A percentile compares a stretch with the other conserved stretches of the same genome.
Conservation (phyloP, 495 filamentous ascomycete genomes). For the Penicillium simplicissimum region DNA sequence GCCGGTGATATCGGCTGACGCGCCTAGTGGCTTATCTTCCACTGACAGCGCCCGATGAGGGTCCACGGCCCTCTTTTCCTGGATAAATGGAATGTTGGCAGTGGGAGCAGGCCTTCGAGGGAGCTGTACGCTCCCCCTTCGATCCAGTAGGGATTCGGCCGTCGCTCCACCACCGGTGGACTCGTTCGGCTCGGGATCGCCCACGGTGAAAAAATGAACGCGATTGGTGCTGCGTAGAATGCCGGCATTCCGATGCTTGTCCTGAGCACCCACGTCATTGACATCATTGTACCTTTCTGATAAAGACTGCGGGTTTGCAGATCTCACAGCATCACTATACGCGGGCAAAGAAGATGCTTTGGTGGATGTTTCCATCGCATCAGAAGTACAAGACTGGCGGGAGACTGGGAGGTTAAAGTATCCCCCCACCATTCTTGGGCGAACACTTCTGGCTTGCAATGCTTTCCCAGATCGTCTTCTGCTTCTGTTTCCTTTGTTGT, state of each 20-base stretch:
- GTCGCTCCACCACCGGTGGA: slow-evolving; percentile 24
- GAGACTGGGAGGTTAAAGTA: slow-evolving; percentile 44
- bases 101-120: slow-evolving; percentile 41
- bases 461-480: background rate
- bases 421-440: slow-evolving; percentile 40
- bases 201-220: slow-evolving; percentile 38
- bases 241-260: slow-evolving; percentile 45
- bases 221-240: slow-evolving; percentile 44
- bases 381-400: slow-evolving; percentile 33
- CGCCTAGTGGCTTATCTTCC: slow-evolving; percentile 32
- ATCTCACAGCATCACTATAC: slow-evolving; percentile 25
- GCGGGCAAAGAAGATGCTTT: slow-evolving; percentile 27
- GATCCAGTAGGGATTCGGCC: slow-evolving; percentile 33
- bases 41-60: slow-evolving; percentile 30
- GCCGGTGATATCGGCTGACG: slow-evolving; percentile 36
- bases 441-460: background rate
- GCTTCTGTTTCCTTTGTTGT: background rate
- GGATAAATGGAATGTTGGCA: slow-evolving; percentile 43
- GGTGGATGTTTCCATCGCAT: slow-evolving; percentile 26
- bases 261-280: slow-evolving; percentile 31
- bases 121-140: slow-evolving; percentile 32
- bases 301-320: slow-evolving; percentile 12
- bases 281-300: slow-evolving; percentile 17
- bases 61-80: slow-evolving; percentile 30
- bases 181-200: slow-evolving; percentile 26